Percentiles rank a stretch among this genome's conserved stretches.
These are phyloP conservation scores for Geotrichum reessii DNA, from an alignment of 1,139 yeast species.

Conservation along the genomic window DNA sequence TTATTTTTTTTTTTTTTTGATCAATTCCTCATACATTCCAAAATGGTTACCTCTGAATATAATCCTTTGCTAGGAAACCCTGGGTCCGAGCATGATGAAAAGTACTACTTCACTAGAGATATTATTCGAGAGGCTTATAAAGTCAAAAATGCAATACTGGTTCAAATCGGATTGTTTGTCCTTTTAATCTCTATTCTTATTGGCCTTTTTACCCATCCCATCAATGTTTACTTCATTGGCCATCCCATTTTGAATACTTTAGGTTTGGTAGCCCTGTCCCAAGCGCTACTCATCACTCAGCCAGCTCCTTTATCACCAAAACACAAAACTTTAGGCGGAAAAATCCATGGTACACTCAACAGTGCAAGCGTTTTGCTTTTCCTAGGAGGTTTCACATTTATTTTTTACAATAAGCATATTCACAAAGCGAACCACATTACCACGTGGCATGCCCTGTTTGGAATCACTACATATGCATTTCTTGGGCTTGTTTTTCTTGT, in stretches of 20 bases:
- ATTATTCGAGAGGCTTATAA: neutral
- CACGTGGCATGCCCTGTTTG: conserved; percentile 32
- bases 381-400: conserved; percentile 23
- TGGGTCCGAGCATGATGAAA: neutral
- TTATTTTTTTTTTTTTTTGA: neutral
- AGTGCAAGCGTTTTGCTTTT: conserved; percentile 22
- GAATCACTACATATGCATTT: conserved; percentile 25
- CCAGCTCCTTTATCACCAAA: conserved; percentile 24
- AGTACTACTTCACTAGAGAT: conserved; percentile 1
- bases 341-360: conserved; percentile 31
- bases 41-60: neutral
- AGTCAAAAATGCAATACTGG: conserved; percentile 17
- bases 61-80: conserved; percentile 6
- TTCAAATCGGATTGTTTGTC: conserved; percentile 21
- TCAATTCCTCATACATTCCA: neutral
- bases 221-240: conserved; percentile 24
- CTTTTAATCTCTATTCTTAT: conserved; percentile 18
- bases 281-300: conserved; percentile 27
- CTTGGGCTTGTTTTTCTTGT: conserved; percentile 23
- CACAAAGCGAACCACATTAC: conserved; percentile 29
- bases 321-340: conserved; percentile 28
- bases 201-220: conserved; percentile 21
- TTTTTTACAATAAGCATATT: conserved; percentile 28
- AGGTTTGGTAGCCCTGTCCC: conserved; percentile 25
- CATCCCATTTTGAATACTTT: conserved; percentile 27